phyloP scores from a whole-genome alignment of 805 yeast species.

The Metschnikowia reukaufii region DNA sequence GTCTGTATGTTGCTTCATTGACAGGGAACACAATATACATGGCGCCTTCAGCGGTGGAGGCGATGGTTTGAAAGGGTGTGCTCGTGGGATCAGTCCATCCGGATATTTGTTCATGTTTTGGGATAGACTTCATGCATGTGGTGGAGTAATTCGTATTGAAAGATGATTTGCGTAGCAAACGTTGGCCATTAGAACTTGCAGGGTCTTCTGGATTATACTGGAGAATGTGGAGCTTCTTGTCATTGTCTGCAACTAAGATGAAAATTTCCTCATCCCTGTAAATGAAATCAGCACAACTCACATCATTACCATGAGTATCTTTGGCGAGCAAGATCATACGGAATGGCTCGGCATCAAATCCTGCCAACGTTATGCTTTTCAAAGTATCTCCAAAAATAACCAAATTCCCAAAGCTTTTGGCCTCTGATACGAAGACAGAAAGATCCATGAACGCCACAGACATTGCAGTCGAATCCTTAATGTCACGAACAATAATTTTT shows the following conservation, averaged over 20 bases:
- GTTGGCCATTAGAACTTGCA: constrained; percentile 74
- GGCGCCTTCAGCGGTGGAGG: constrained; percentile 78
- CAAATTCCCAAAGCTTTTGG: constrained; percentile 80
- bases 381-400: constrained; percentile 78
- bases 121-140: constrained; percentile 51
- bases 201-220: constrained; percentile 94
- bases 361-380: constrained; percentile 75
- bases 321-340: constrained; percentile 77
- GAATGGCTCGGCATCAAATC: constrained; percentile 94
- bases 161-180: constrained; percentile 65
- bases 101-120: constrained; percentile 37
- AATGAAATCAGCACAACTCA: constrained; percentile 73
- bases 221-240: constrained; percentile 64
- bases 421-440: constrained; percentile 73
- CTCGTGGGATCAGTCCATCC: constrained; percentile 27
- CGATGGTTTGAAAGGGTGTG: constrained; percentile 59
- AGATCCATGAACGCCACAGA: constrained; percentile 94
- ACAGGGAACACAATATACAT: constrained; percentile 72
- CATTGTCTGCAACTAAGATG: constrained; percentile 67
- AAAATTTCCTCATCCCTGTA: constrained; percentile 67
- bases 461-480: constrained; percentile 83
- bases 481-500: constrained; percentile 72
- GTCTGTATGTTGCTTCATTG: constrained; percentile 70
- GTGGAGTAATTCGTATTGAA: constrained; percentile 66
- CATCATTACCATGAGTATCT: constrained; percentile 63